Base-by-base conservation (phyloP, 2,329 filamentous ascomycete genomes). In the Pyrenophora tritici-repentis region DNA sequence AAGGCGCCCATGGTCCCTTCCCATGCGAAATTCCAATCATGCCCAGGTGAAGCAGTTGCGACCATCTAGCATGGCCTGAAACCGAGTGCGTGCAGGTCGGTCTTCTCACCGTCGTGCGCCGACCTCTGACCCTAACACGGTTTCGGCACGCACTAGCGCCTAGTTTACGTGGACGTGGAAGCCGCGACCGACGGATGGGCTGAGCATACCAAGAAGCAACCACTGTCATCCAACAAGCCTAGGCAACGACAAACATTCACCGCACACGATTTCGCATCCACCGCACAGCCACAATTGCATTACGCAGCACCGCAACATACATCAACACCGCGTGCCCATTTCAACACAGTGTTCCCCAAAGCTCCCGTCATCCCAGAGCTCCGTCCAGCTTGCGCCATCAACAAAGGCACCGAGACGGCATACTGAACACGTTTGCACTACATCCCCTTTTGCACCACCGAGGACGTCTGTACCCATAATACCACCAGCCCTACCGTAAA, bases 111-210 rank as follows among this genome's bases (percentile, higher is more conserved):
- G 39, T 33, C 36, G 41, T 50, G 53, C 45, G 52, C 61, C 55
- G 59, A 34, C 37, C 49, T 51, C 53, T 41, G 56, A 59, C 65
- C 34, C 49, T 52, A 55, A 43, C 53, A 58, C 65, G 44, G 52
- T 64, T 65, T 64, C 64, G 63, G 64, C 54, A 69, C 59, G 55
- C 55, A 58, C 55, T 43, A 50, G 43, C 60, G 50, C 42, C 55
- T 55, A 59, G 59, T 62, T 60, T 64, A 70, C 67, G 69, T 71
- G 62, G 67, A 69, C 60, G 62, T 64, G 59, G 66, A 67, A 67
- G 61, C 59, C 59, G 56, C 59, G 42, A 47, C 58, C 49, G 49
- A 35, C 59, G 59, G 58, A 62, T 29, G 56, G 53, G 53, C 56
- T 58, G 48, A 58, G 53, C 59, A 14, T 47, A 47, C 41, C 43